Conservation (phyloP, 2,329 filamentous ascomycete species). For the Fusarium continuum region DNA sequence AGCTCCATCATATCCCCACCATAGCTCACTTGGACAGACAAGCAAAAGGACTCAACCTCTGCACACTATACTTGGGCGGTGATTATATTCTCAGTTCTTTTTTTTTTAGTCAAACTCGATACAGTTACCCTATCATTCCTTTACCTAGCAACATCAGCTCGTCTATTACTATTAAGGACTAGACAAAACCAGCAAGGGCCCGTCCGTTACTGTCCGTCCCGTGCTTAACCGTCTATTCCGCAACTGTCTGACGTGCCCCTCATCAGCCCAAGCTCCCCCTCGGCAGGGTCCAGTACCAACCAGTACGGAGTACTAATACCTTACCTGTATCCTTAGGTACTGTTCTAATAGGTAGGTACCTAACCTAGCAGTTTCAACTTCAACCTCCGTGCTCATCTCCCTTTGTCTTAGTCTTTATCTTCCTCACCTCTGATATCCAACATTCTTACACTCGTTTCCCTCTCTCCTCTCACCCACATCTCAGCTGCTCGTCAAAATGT, state of each 20-base stretch:
- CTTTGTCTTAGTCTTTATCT: slow-evolving; percentile 4
- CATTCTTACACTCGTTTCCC: background rate
- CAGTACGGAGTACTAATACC: background rate
- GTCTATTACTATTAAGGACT: background rate
- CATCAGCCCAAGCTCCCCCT: slow-evolving; percentile 18
- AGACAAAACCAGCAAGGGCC: slow-evolving; percentile 11
- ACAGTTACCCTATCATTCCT: background rate
- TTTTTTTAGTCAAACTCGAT: background rate
- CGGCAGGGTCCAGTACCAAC: slow-evolving; percentile 16
- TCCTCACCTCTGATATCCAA: background rate
- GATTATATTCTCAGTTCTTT: no score
- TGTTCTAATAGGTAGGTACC: background rate
- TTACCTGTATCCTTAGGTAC: no score
- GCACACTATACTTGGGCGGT: no score
- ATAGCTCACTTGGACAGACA: background rate
- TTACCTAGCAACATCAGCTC: background rate
- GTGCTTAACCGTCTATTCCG: slow-evolving; percentile 28
- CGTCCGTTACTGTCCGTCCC: background rate
- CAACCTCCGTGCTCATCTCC: slow-evolving; percentile 26
- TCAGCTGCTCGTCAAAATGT: slow-evolving; percentile 54
- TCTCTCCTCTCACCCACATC: background rate
- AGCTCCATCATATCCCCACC: background rate
- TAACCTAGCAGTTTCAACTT: slow-evolving; percentile 22
- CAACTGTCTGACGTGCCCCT: slow-evolving; percentile 40
- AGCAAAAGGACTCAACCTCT: background rate